These are phyloP conservation scores for Rheum nobile DNA, from an alignment of 148 eudicot genomes.

Conservation along the genomic window DNA sequence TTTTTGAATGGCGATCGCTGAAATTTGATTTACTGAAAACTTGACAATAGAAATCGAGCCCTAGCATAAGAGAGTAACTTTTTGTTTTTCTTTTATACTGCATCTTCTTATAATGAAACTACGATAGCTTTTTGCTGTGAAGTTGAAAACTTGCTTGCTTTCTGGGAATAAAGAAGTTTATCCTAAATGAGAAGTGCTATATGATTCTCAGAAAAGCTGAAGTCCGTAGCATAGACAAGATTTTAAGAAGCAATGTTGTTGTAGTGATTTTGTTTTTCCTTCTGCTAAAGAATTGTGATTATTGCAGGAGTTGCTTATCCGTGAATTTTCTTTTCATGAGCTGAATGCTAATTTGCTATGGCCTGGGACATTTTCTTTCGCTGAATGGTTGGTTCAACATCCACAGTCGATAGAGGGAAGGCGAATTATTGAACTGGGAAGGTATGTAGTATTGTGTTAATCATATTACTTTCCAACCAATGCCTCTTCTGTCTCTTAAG, in stretches of 20 bases:
- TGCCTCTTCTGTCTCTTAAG: not conserved
- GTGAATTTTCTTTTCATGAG: conserved; percentile 92
- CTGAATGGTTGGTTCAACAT: conserved; percentile 81
- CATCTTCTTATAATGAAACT: too few species aligned
- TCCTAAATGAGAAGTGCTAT: not conserved
- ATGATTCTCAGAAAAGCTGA: not conserved
- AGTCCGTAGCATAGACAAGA: not conserved
- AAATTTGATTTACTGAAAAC: not conserved
- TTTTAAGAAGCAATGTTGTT: not conserved
- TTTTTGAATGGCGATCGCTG: not conserved
- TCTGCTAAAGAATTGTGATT: not conserved
- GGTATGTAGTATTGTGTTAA: conserved; percentile 33
- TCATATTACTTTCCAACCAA: not conserved
- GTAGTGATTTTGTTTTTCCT: not conserved
- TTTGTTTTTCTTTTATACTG: not conserved
- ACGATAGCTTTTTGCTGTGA: not conserved
- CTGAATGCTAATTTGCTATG: conserved; percentile 92
- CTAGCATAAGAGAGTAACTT: not conserved
- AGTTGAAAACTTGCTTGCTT: not conserved
- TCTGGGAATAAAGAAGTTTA: not conserved
- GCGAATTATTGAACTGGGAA: conserved; percentile 66
- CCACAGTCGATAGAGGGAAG: conserved; percentile 62
- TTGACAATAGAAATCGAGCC: not conserved
- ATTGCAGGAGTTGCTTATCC: conserved; percentile 67
- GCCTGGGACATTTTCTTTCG: conserved; percentile 98